Evolutionary conservation across 2,329 filamentous ascomycete species (phyloP).

Genomic region (Arthroderma uncinatum): DNA sequence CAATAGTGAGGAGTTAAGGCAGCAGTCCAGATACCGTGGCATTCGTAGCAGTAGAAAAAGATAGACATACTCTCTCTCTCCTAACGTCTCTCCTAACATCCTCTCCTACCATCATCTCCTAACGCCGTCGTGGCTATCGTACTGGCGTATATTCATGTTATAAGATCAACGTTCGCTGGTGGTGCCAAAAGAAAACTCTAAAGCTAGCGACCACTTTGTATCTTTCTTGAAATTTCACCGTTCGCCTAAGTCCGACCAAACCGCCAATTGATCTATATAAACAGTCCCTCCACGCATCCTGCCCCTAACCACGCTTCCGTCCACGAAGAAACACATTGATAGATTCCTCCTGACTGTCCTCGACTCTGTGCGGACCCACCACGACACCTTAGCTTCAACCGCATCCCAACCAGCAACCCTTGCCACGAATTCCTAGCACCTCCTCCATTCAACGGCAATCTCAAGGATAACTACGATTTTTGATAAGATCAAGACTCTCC

Average conservation of each 20-base stretch:
- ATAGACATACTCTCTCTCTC: not conserved
- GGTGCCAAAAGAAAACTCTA: constrained; percentile 4
- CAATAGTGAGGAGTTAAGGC: not conserved
- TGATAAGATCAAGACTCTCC: not conserved
- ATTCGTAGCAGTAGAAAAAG: not conserved
- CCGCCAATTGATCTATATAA: constrained; percentile 2
- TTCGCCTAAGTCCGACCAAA: not conserved
- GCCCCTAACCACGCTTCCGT: not conserved
- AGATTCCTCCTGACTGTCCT: not conserved
- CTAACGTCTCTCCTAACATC: not conserved
- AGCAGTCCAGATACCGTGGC: not conserved
- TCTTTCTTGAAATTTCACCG: not conserved
- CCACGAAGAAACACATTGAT: not conserved
- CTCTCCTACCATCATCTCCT: too few relatives aligned
- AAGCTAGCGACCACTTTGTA: constrained; percentile 5
- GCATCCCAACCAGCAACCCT: constrained; percentile 2
- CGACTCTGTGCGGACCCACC: not conserved
- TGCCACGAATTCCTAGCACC: constrained; percentile 3
- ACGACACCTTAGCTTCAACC: not conserved
- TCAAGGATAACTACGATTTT: not conserved
- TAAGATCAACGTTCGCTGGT: not conserved
- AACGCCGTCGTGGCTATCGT: too few relatives aligned
- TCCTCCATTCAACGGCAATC: not conserved
- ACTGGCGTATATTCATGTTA: not conserved
- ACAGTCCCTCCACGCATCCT: not conserved